Conservation (phyloP, 192 early-diverging fungal genomes). For the Geranomyces michiganensis region DNA sequence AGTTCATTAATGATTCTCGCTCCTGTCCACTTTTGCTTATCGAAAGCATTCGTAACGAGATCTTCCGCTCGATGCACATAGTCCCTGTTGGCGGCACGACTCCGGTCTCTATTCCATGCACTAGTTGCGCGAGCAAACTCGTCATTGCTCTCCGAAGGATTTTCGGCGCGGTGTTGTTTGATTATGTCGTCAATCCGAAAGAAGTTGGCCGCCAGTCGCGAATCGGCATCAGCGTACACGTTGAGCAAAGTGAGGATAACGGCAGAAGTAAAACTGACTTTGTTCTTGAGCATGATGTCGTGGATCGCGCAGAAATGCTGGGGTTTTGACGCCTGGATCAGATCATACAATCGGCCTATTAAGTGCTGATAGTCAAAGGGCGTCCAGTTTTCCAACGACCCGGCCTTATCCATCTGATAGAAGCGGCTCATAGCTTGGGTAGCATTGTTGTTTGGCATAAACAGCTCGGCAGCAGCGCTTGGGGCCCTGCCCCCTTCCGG, state of each 20-base stretch:
- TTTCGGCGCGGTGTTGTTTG: background rate
- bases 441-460: background rate
- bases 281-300: constrained; percentile 6
- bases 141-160: background rate
- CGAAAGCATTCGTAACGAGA: background rate
- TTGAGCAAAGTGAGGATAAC: background rate
- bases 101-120: background rate
- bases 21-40: background rate
- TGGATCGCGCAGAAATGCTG: background rate
- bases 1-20: background rate
- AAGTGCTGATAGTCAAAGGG: background rate
- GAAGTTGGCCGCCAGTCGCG: background rate
- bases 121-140: background rate
- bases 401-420: background rate
- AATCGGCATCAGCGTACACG: background rate
- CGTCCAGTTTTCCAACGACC: background rate
- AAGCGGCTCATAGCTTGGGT: background rate
- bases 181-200: background rate
- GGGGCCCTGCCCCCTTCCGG: background rate
- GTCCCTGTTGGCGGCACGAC: background rate
- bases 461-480: background rate
- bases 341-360: background rate
- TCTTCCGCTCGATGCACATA: background rate
- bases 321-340: too few species aligned
- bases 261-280: background rate